Evolutionary conservation across 805 yeast genomes (phyloP), one percentile per base, ranked within the genome.

Genomic region (Myxozyma vanderwaltii): DNA sequence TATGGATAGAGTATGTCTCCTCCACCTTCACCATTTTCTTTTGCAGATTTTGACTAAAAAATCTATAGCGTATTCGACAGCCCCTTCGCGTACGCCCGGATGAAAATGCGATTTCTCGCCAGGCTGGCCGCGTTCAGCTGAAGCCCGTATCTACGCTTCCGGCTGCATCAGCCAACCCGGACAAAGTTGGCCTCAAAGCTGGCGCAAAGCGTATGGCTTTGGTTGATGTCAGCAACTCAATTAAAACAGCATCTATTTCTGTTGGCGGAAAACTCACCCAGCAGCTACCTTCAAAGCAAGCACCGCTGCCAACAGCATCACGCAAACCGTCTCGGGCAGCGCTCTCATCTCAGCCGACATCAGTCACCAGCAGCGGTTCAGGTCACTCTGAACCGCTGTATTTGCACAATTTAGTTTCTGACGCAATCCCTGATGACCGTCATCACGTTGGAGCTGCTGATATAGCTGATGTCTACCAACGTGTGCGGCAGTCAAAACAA

Each of bases 121-220:
- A 51, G 35, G 13, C 51, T 4, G 35, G 55, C 53, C 43, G 59
- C 6, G 41, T 38, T 4, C 51, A 41, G 17, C 29, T 58, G 17
- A 58, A 58, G 51, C 58, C 56, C n/a, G 35, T 53, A 1, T 4
- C 51, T 35, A 49, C 46, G 1, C 31, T 41, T 12, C 54, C 51
- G n/a, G n/a, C 38, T 29, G 51, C 35, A 3, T 2, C 44, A 26
- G 19, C 15, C 54, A 40, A 36, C 36, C 27, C 48, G 26, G 63
- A 60, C 12, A 58, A 58, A 29, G n/a, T 39, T 12, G 60, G 64
- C 7, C 49, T 59, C 29, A 61, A 59, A 31, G 64, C 64, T 38
- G 65, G 63, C 19, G 58, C 63, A 23, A 59, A 54, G 48, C 60
- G 65, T 15, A 59, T 60, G n/a, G 65, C 58, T 8, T 54, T 62